Conservation (phyloP, 2,329 filamentous ascomycete genomes). For the Penicillium hordei region DNA sequence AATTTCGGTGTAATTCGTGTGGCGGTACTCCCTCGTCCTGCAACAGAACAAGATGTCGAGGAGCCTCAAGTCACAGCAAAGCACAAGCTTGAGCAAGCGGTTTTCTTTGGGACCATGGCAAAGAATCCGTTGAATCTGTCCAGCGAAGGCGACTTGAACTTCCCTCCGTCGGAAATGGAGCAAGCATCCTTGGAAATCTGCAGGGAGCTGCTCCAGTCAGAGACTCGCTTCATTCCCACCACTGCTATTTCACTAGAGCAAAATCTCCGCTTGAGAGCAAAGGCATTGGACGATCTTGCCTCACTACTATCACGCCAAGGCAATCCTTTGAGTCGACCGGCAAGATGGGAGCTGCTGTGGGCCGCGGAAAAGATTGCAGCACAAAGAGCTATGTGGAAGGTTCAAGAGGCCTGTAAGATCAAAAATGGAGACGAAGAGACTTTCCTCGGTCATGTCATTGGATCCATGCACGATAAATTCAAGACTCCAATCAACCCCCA, state of each 20-base stretch:
- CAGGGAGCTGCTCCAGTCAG: conserved; percentile 75
- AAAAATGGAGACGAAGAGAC: conserved; percentile 63
- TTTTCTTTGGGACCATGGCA: conserved; percentile 82
- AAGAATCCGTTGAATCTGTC: conserved; percentile 88
- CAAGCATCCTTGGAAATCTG: conserved; percentile 77
- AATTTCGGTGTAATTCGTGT: conserved; percentile 60
- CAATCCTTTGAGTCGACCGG: conserved; percentile 63
- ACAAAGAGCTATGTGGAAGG: conserved; percentile 74
- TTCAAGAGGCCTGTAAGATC: conserved; percentile 68
- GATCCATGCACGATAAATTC: conserved; percentile 72
- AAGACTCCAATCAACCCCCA: conserved; percentile 66
- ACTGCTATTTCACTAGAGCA: conserved; percentile 75
- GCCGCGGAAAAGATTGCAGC: conserved; percentile 88
- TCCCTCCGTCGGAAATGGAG: conserved; percentile 69
- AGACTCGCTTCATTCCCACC: conserved; percentile 70
- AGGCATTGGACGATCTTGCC: conserved; percentile 73
- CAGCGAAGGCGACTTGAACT: conserved; percentile 64
- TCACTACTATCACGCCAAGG: conserved; percentile 65
- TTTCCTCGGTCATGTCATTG: conserved; percentile 71
- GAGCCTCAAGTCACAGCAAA: conserved; percentile 67
- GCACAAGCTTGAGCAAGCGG: conserved; percentile 88
- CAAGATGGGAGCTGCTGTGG: conserved; percentile 79
- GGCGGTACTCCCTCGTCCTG: conserved; percentile 38
- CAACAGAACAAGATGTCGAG: conserved; percentile 50
- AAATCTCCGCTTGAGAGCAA: conserved; percentile 71